Base-by-base conservation (phyloP, 1,284 basidiomycete genomes). In the Irpex sp. region DNA sequence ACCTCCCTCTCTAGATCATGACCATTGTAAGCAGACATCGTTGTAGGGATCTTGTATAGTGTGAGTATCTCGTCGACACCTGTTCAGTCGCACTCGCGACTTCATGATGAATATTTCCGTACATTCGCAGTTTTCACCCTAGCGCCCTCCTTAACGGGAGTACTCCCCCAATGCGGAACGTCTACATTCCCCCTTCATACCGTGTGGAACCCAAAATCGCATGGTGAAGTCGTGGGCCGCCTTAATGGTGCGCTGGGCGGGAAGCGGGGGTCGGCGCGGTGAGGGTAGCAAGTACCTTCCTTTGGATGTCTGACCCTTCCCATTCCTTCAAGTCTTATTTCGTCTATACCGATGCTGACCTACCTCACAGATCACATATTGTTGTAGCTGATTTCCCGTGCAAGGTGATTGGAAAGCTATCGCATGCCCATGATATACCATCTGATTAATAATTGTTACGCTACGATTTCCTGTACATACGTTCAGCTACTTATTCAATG, bases 91-190 rank as follows among this genome's bases (percentile, higher is more conserved):
- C 67, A 62, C 65, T 57, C 60, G 61, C 62, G 50, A 68, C 65
- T 73, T 43, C 65, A 76, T 70, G 87, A 89, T 88, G 87, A 88
- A 79, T 55, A 68, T 69, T 77, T 19, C 82, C 80, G 74, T 81
- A 81, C 83, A 88, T 89, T 89, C 87, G 87, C 87, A 89, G 87
- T 88, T 87, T 89, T 84, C 86, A 83, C 86, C 82, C 80, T 80
- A 89, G 84, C 71, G 81, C 79, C 85, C 85, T 87, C 80, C 76
- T 66, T 58, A 55, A 64, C 64, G 39, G 78, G 81, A 84, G 85
- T 79, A 88, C 87, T 89, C 88, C 86, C 78, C 81, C 83, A 85
- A 78, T 78, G 79, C 78, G 65, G 78, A 87, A 84, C 82, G 79
- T 79, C 79, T 80, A 89, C 76, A 85, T 71, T 83, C 77, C 79